These are phyloP conservation scores for Thermochaetoides thermophila DNA, from an alignment of 495 filamentous ascomycete genomes.

Conservation along the genomic window DNA sequence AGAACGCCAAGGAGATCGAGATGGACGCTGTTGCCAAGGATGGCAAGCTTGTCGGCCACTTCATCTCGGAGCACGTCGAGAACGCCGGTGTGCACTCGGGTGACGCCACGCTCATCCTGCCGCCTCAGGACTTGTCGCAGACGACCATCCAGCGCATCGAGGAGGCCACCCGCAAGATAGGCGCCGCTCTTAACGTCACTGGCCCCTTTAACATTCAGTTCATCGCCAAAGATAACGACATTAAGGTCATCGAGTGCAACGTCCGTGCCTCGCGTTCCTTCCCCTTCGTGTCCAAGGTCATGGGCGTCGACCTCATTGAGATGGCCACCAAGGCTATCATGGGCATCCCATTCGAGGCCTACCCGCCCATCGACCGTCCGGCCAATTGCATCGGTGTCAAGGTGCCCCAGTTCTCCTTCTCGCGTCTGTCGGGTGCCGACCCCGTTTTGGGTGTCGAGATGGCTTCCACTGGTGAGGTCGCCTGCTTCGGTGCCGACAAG, in stretches of 20 bases:
- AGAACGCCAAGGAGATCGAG: conserved; percentile 93
- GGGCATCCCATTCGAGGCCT: conserved; percentile 63
- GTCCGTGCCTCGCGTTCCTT: conserved; percentile 92
- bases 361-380: conserved; percentile 61
- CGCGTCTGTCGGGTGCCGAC: conserved; percentile 86
- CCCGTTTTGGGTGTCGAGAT: conserved; percentile 96
- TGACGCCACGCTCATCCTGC: conserved; percentile 84
- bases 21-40: conserved; percentile 86
- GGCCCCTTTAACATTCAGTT: conserved; percentile 99
- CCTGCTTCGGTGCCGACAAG: conserved; percentile 88
- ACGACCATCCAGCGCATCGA: conserved; percentile 85
- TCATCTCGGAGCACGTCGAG: conserved; percentile 92
- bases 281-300: conserved; percentile 96
- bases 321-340: conserved; percentile 98
- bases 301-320: conserved; percentile 95
- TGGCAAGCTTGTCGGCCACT: conserved; percentile 79
- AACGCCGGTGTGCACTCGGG: conserved; percentile 94
- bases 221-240: conserved; percentile 98
- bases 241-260: conserved; percentile 99
- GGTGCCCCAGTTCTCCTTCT: conserved; percentile 98
- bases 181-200: conserved; percentile 84
- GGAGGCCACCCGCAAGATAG: conserved; percentile 92
- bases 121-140: conserved; percentile 80
- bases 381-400: conserved; percentile 88
- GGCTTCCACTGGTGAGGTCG: conserved; percentile 97